Conservation (phyloP, 441 rosid genomes). For the Mallotus repandus region DNA sequence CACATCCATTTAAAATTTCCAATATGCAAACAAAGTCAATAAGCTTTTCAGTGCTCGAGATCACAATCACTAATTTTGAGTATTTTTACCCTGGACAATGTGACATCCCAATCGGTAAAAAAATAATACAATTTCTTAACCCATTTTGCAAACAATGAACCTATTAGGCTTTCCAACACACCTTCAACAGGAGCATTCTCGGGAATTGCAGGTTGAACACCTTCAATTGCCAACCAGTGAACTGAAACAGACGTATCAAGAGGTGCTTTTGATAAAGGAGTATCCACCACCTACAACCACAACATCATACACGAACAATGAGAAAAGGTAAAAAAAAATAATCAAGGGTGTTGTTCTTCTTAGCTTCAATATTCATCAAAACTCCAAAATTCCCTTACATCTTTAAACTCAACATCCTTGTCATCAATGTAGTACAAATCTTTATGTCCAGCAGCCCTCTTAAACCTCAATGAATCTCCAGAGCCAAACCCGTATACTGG, state of each 20-base stretch:
- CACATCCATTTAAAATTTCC: background rate
- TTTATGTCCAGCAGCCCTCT: conserved; percentile 76
- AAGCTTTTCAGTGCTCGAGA: background rate
- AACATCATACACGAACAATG: conserved; percentile 5
- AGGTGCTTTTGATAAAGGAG: conserved; percentile 86
- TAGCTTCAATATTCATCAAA: background rate
- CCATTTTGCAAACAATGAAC: background rate
- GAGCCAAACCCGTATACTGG: conserved; percentile 84
- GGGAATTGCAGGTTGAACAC: conserved; percentile 92
- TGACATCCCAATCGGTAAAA: background rate
- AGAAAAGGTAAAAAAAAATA: background rate
- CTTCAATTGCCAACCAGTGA: conserved; percentile 98
- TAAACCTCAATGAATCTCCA: conserved; percentile 69
- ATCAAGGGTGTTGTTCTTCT: background rate
- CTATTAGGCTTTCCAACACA: conserved; percentile 22
- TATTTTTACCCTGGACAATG: background rate
- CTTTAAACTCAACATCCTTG: conserved; percentile 83
- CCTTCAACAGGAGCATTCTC: conserved; percentile 91
- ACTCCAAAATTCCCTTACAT: conserved; percentile 46
- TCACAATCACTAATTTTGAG: background rate
- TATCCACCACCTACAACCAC: conserved; percentile 68
- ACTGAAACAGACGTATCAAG: conserved; percentile 68
- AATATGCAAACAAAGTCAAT: background rate
- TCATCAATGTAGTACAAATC: conserved; percentile 90
- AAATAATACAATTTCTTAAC: background rate